Evolutionary conservation across 495 filamentous ascomycete genomes (phyloP).

Genomic region (Aspergillus baeticus): DNA sequence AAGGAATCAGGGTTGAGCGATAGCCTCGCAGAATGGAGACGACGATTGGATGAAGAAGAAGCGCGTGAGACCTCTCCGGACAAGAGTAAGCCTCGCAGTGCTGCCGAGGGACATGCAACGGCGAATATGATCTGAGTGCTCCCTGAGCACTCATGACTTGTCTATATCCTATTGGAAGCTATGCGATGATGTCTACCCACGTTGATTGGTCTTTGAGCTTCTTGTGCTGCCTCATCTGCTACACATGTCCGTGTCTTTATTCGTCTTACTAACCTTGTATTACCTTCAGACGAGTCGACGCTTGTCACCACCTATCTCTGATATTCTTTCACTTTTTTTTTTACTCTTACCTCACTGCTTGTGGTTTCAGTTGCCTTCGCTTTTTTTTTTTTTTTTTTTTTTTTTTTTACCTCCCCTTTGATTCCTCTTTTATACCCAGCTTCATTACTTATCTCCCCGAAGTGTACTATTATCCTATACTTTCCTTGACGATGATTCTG

Average conservation of each 20-base stretch:
- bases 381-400: slow-evolving; percentile 20
- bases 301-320: slow-evolving; percentile 3
- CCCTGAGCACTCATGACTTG: slow-evolving; percentile 16
- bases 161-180: slow-evolving; percentile 14
- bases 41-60: slow-evolving; percentile 67
- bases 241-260: slow-evolving; percentile 5
- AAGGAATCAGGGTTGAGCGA: slow-evolving; percentile 59
- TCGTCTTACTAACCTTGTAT: slow-evolving; percentile 8
- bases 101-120: slow-evolving; percentile 20
- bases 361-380: slow-evolving; percentile 16
- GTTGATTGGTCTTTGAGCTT: slow-evolving; percentile 11
- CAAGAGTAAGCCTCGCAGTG: slow-evolving; percentile 27
- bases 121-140: slow-evolving; percentile 40
- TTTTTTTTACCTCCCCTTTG: slow-evolving; percentile 18
- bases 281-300: neutral
- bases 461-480: slow-evolving; percentile 33
- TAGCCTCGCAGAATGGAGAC: slow-evolving; percentile 73
- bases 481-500: slow-evolving; percentile 21
- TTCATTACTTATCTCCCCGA: slow-evolving; percentile 26
- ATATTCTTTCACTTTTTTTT: slow-evolving; percentile 11
- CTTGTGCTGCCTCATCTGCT: neutral
- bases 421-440: slow-evolving; percentile 33
- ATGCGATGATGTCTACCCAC: slow-evolving; percentile 11
- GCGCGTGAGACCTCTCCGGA: slow-evolving; percentile 26
- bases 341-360: slow-evolving; percentile 20